These are phyloP conservation scores for Nakazawaea siamensis DNA, from an alignment of 805 yeast species.

Conservation along the genomic window DNA sequence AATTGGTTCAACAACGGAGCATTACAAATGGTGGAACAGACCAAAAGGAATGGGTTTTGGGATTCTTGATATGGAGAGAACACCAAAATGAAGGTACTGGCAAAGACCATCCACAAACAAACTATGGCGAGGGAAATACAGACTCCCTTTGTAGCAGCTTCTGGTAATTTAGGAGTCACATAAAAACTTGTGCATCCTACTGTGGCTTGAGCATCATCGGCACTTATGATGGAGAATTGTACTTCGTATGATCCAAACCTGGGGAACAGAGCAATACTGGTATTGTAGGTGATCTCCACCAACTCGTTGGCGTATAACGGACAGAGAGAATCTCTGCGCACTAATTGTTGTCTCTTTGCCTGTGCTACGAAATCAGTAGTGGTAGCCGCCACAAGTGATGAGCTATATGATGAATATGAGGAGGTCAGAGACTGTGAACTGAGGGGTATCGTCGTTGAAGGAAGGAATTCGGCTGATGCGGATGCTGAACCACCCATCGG, in stretches of 20 bases:
- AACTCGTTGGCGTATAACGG: conserved; percentile 21
- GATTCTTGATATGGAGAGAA: conserved; percentile 56
- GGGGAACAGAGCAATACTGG: conserved; percentile 17
- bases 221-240: conserved; percentile 31
- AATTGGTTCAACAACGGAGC: conserved; percentile 45
- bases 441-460: background rate
- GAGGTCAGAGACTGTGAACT: background rate
- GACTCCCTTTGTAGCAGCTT: conserved; percentile 29
- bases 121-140: conserved; percentile 30
- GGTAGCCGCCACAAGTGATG: background rate
- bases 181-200: conserved; percentile 41
- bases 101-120: conserved; percentile 26
- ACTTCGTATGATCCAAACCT: conserved; percentile 38
- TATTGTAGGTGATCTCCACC: conserved; percentile 18
- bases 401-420: background rate
- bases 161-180: conserved; percentile 39
- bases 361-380: background rate
- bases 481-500: background rate
- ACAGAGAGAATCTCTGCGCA: conserved; percentile 13
- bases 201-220: conserved; percentile 24
- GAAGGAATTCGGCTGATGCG: background rate
- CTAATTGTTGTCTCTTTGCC: background rate
- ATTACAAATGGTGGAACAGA: conserved; percentile 53
- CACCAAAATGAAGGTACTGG: conserved; percentile 27
- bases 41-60: conserved; percentile 38